Base-by-base conservation (phyloP, 257 asterid species). In the Jasminum sambac region DNA sequence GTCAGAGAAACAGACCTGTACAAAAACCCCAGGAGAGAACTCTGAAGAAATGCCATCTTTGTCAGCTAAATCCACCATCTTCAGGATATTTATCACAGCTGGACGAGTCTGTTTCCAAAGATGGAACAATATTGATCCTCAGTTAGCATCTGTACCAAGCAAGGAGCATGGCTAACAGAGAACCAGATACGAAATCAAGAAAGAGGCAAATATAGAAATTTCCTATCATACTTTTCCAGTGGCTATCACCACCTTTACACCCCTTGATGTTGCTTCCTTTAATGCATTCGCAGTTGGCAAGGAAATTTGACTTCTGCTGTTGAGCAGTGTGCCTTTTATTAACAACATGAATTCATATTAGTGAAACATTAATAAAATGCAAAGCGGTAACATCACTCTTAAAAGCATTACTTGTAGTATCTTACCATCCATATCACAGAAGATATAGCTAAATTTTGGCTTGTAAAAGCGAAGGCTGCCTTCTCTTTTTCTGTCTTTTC, bases 391-490 rank as follows among this genome's bases (percentile, higher is more conserved):
- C 66, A 55, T 5, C 48, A 69, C 23, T 12, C 30, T 21, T 21
- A 14, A 26, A 21, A 41, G 46, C 55, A 71, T 57, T 70, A 30
- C 41, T 8, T 43, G n/a, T 11, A 69, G 68, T 63, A 71, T 74
- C 91, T 68, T 78, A 95, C 99, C 99, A 85, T 95, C 99, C 99
- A 95, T 89, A 82, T 95, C 99, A 68, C 99, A 95, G 79, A 95
- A 95, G 84, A 95, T 87, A 82, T 85, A 88, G 76, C 82, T 79
- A 77, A 85, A 95, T 81, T 91, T 91, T 70, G 99, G 99, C 80
- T 72, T 86, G 90, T 95, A 91, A 82, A 95, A 95, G 24, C 96
- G 98, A 71, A 91, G 98, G 82, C 95, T 82, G 81, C 99, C 97
- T 79, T 74, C 97, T 84, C 74, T 89, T 87, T 88, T 95, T 96